A percentile compares a stretch with the other conserved stretches of the same genome.
phyloP scores from a whole-genome alignment of 495 filamentous ascomycete genomes.

The Xylaria palmicola region DNA sequence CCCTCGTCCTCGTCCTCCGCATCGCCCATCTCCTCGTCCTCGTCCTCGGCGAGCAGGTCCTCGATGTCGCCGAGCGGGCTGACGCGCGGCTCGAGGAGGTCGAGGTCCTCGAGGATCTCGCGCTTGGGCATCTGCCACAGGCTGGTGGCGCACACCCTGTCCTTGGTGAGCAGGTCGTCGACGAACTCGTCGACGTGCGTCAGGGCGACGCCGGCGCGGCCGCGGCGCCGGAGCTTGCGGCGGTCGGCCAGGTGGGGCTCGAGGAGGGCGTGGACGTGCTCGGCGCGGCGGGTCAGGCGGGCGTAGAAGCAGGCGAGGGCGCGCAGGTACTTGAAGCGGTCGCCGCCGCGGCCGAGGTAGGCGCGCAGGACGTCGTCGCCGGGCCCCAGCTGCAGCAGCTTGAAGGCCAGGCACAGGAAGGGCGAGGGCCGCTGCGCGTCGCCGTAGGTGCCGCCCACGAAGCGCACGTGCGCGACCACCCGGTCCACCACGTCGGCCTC shows the following conservation, averaged over 20 bases:
- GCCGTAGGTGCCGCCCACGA: conserved; percentile 84
- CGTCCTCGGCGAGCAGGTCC: conserved; percentile 69
- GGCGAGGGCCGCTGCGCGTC: conserved; percentile 78
- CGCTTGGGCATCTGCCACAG: conserved; percentile 87
- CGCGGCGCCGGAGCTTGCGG: conserved; percentile 75
- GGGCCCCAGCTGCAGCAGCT: conserved; percentile 86
- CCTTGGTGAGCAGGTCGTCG: conserved; percentile 86
- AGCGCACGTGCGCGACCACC: conserved; percentile 74
- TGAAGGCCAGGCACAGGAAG: conserved; percentile 93
- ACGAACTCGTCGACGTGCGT: conserved; percentile 92
- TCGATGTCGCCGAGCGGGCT: conserved; percentile 88
- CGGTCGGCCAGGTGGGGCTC: conserved; percentile 83
- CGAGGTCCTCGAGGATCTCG: conserved; percentile 83
- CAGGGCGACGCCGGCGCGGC: conserved; percentile 66
- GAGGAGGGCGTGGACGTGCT: conserved; percentile 73
- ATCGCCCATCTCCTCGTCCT: conserved; percentile 39
- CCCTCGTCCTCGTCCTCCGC: conserved; percentile 30
- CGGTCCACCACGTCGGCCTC: conserved; percentile 83
- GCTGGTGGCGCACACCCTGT: conserved; percentile 86
- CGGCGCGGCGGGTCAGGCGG: conserved; percentile 79
- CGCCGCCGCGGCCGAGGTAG: conserved; percentile 70
- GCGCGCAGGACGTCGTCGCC: conserved; percentile 73
- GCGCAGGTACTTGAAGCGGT: conserved; percentile 86
- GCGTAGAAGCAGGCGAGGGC: conserved; percentile 90
- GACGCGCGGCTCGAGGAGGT: conserved; percentile 77